phyloP scores from a whole-genome alignment of 129 eudicot species.

The Chrysanthemum makinoi region DNA sequence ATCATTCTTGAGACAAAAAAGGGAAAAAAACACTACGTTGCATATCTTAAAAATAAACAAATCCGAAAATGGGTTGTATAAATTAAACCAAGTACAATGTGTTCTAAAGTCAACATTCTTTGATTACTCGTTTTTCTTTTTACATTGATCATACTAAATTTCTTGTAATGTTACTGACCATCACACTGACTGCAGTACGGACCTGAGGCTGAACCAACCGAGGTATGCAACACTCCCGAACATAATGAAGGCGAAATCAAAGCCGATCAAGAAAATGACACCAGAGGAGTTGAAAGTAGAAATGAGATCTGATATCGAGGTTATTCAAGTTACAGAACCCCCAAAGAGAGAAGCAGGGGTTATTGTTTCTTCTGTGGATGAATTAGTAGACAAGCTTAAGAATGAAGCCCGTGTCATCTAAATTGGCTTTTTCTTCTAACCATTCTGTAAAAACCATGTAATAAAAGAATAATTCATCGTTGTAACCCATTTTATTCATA shows the following conservation, averaged over 20 bases:
- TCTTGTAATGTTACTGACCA: not conserved
- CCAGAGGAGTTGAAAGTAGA: conserved; percentile 70
- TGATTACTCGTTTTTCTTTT: not conserved
- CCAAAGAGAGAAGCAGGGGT: conserved; percentile 95
- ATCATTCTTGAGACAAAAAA: not conserved
- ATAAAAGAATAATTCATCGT: no score
- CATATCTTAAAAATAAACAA: no score
- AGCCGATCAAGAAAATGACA: conserved; percentile 68
- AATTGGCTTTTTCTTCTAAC: not conserved
- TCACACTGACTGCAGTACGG: conserved; percentile 52
- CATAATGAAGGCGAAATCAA: conserved; percentile 96
- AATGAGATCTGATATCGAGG: conserved; percentile 68
- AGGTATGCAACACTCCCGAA: conserved; percentile 95
- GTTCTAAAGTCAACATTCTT: not conserved
- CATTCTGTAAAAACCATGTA: no score
- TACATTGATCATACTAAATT: not conserved
- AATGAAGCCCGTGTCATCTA: conserved; percentile 85
- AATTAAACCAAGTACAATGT: not conserved
- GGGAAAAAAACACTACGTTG: not conserved
- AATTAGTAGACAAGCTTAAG: conserved; percentile 78
- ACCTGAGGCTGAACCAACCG: conserved; percentile 91
- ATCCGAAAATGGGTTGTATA: not conserved
- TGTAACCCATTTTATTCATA: no score
- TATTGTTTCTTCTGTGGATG: conserved; percentile 78
- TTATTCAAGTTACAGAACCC: conserved; percentile 77